Percentiles rank a stretch among this genome's conserved stretches.
These are phyloP conservation scores for Fusarium stilboides DNA, from an alignment of 2,329 filamentous ascomycete species.

Conservation along the genomic window DNA sequence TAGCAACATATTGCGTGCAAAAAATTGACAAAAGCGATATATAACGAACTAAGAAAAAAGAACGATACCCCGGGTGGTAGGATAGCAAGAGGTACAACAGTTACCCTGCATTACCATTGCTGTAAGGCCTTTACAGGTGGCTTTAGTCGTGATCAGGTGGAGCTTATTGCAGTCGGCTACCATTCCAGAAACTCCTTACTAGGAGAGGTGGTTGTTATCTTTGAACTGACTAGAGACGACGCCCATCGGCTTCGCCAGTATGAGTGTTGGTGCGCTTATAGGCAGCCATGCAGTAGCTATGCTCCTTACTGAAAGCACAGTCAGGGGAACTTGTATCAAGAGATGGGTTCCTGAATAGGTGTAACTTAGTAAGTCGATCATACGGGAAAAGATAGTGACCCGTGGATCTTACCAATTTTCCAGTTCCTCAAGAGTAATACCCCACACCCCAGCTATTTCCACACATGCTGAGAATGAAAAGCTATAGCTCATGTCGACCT, in stretches of 20 bases:
- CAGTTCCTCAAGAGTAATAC: not conserved
- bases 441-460: too few species aligned
- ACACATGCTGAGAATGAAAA: too few species aligned
- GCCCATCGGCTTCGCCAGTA: not conserved
- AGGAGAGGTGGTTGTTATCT: not conserved
- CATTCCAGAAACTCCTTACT: not conserved
- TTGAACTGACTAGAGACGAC: too few species aligned
- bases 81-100: too few species aligned
- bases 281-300: not conserved
- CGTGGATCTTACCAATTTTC: not conserved
- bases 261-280: not conserved
- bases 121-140: not conserved
- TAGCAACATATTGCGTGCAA: too few species aligned
- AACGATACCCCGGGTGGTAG: too few species aligned
- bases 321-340: not conserved
- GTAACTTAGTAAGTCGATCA: not conserved
- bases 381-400: not conserved
- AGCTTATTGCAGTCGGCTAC: constrained; percentile 15
- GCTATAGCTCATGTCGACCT: too few species aligned
- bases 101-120: not conserved
- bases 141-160: not conserved
- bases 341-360: not conserved
- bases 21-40: too few species aligned
- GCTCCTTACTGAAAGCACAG: not conserved
- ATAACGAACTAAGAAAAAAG: too few species aligned